Base-by-base conservation (phyloP, 2,329 filamentous ascomycete genomes). In the Sarocladium brachiariae region DNA sequence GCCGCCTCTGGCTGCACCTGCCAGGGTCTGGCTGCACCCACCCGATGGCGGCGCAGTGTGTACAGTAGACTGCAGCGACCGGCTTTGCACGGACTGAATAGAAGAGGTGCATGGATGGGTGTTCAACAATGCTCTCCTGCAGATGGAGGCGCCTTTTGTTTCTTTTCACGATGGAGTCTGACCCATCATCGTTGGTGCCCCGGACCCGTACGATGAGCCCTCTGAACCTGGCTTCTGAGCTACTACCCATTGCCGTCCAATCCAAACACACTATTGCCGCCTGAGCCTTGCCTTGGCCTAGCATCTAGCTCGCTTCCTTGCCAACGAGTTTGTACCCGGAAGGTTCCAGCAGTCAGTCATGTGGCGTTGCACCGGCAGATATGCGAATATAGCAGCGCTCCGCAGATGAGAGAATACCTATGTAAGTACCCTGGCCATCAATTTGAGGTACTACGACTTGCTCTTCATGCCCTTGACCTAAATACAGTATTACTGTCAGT, bases 31-130 rank as follows among this genome's bases (percentile, higher is more conserved):
- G 25, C 43, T 47, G 11, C 43, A 31, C 43, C 43, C 43, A 31
- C 43, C 43, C 43, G 43, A 47, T 47, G 43, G 43, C 43, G 43
- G 43, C 43, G 43, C 43, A 47, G 43, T 47, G 43, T 47, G 25
- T 47, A 47, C 43, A 47, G 43, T 47, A 47, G 43, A 47, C 25
- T 47, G 43, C 43, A 47, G 3, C 27, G 16, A 47, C 10, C 43
- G 43, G 43, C 43, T 25, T 25, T 47, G 43, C 43, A 33, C 43
- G 43, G 25, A 47, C 43, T 47, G 43, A 24, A 18, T 23, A 33
- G 18, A 25, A 45, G 23, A 21, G 21, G 16, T 45, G 9, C 39
- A 45, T 30, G 39, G 21, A 45, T 11, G 39, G 21, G 14, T 45
- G 25, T 16, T 19, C 39, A 25, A 27, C 21, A 27, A 11, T 45